Base-by-base conservation (phyloP, 164 flowering plant species). In the Vitis rotundifolia region DNA sequence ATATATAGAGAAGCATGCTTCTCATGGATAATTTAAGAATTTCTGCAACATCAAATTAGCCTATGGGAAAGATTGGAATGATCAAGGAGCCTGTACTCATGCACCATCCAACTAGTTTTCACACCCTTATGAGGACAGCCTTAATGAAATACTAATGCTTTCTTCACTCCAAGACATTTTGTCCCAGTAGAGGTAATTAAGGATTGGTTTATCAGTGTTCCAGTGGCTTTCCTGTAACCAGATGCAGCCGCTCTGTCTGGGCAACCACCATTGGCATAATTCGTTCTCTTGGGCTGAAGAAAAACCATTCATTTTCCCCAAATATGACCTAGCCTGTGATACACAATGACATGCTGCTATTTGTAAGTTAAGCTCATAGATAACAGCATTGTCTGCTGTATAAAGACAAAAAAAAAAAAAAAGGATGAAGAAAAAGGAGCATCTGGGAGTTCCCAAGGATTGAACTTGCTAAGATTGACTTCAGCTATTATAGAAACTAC, bases 191-290 rank as follows among this genome's bases (percentile, higher is more conserved):
- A 67, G 15, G 83, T 54, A 31, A 79, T 37, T 37, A 37, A 37
- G 76, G 19, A 87, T 87, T 11, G 82, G 84, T 62, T 83, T 81
- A 63, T 85, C 86, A 2, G 82, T 80, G 82, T 80, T 47, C 87
- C 87, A 1, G 87, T 84, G 0, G 87, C 85, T 71, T 84, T 84
- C 85, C 85, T 82, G 78, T 76, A 84, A 12, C 87, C 87, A n/a
- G 78, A 67, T 18, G 59, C 76, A 13, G 81, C 81, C 11, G 83
- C 78, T 11, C 83, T 72, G 63, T 82, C 80, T 22, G 80, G 76
- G 9, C 86, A 69, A 61, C 65, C 78, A 7, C 86, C 86, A 58
- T 80, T 82, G 2, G 81, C 78, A 49, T 80, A 80, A 48, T 80
- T 80, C 47, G 74, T 62, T 74, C 83, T 66, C 73, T 72, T 9